Evolutionary conservation across 2,329 filamentous ascomycete species (phyloP).

Genomic region (Colletotrichum sidae): DNA sequence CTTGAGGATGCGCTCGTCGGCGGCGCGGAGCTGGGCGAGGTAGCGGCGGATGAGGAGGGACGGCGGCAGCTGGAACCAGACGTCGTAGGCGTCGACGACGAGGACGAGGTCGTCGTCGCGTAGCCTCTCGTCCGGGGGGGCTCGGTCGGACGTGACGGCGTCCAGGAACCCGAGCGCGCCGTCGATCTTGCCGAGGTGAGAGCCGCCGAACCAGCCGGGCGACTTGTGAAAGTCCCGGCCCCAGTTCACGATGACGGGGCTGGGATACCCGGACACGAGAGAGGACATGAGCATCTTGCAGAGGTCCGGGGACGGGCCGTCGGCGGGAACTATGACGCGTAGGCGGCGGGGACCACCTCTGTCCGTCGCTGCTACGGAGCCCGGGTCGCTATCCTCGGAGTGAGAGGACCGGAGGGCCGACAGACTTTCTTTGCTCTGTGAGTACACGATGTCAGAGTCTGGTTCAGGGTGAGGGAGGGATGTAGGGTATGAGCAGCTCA

Average conservation of each 20-base stretch:
- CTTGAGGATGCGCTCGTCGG: slow-evolving; percentile 44
- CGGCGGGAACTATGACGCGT: slow-evolving; percentile 45
- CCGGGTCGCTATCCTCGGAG: background rate
- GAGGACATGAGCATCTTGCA: slow-evolving; percentile 48
- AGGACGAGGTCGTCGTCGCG: slow-evolving; percentile 47
- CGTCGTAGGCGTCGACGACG: slow-evolving; percentile 51
- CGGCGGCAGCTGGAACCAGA: slow-evolving; percentile 54
- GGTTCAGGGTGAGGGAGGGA: background rate
- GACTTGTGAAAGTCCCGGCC: slow-evolving; percentile 37
- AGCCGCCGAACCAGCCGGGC: slow-evolving; percentile 40
- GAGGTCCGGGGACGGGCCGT: slow-evolving; percentile 41
- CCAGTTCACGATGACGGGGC: slow-evolving; percentile 46
- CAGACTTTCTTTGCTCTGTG: slow-evolving; percentile 3
- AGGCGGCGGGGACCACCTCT: slow-evolving; percentile 30
- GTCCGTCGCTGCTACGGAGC: background rate
- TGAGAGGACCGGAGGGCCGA: background rate
- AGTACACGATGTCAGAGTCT: background rate
- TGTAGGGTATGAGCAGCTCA: background rate
- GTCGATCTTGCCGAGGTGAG: slow-evolving; percentile 44
- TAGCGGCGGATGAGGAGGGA: slow-evolving; percentile 50
- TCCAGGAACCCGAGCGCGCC: slow-evolving; percentile 44
- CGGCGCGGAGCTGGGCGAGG: slow-evolving; percentile 48
- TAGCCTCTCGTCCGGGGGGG: slow-evolving; percentile 30
- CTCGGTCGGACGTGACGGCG: slow-evolving; percentile 20
- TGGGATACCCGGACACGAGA: slow-evolving; percentile 44